These are phyloP conservation scores for Ocimum tenuiflorum DNA, from an alignment of 257 asterid species.

Conservation along the genomic window DNA sequence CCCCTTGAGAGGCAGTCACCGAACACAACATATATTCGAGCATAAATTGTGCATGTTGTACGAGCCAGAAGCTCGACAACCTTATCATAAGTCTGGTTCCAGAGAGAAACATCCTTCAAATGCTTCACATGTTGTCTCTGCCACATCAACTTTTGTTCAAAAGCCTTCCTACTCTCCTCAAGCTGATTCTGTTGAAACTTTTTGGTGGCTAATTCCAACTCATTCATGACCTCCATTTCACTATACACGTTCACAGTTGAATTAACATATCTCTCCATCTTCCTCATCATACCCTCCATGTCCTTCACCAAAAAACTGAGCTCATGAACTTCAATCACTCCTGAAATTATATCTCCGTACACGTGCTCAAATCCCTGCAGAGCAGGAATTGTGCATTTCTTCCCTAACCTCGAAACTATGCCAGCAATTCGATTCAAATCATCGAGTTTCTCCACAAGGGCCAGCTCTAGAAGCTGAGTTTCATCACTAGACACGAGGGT, in stretches of 20 bases:
- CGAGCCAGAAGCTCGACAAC: constrained; percentile 71
- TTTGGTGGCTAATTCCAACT: constrained; percentile 60
- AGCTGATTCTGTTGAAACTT: constrained; percentile 69
- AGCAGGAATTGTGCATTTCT: constrained; percentile 71
- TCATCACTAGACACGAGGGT: constrained; percentile 59
- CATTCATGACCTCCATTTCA: constrained; percentile 73
- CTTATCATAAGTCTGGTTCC: constrained; percentile 84
- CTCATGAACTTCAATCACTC: constrained; percentile 56
- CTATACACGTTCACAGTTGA: constrained; percentile 47
- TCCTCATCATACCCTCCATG: constrained; percentile 76
- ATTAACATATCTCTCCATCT: constrained; percentile 63
- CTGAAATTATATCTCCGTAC: constrained; percentile 69
- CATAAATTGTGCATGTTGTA: constrained; percentile 63
- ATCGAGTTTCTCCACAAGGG: constrained; percentile 62
- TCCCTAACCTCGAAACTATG: constrained; percentile 83
- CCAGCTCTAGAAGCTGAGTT: constrained; percentile 47
- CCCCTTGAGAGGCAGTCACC: too few species aligned
- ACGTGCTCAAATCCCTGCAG: constrained; percentile 90
- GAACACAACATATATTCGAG: constrained; percentile 41
- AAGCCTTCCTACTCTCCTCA: constrained; percentile 68
- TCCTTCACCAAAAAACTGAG: constrained; percentile 76
- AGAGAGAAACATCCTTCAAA: constrained; percentile 66
- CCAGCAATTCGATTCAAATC: constrained; percentile 69
- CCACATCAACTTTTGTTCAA: constrained; percentile 75
- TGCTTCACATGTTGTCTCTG: constrained; percentile 81